Percentiles rank a stretch among this genome's conserved stretches.
Conservation (phyloP, 73 alveolate species). For the Tetrahymena borealis region DNA sequence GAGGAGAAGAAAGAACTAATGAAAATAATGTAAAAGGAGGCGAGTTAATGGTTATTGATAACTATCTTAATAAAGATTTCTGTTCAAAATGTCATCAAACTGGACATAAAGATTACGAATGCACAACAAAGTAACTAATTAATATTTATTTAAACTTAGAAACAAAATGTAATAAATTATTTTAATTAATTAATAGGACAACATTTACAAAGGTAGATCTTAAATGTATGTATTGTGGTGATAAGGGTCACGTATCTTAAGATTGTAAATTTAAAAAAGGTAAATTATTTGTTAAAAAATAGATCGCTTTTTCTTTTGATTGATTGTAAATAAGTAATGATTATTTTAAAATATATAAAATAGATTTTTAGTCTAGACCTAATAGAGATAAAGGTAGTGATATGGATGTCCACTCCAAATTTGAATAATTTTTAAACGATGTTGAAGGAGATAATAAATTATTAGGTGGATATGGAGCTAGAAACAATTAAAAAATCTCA, state of each 20-base stretch:
- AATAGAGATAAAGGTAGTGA: neutral
- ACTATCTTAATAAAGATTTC: slow-evolving; percentile 20
- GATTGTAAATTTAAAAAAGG: neutral
- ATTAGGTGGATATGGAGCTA: neutral
- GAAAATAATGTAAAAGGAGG: slow-evolving; percentile 44
- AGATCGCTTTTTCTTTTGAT: too few species aligned
- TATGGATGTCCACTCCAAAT: neutral
- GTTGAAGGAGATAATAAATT: neutral
- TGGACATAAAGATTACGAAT: slow-evolving; percentile 36
- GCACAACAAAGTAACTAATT: slow-evolving; percentile 25
- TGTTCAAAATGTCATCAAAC: slow-evolving; percentile 37
- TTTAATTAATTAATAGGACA: neutral
- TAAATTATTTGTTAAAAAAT: neutral
- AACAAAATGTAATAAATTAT: too few species aligned
- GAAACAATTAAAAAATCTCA: neutral
- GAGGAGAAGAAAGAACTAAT: slow-evolving; percentile 71
- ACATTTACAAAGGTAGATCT: neutral
- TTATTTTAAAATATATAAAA: too few species aligned
- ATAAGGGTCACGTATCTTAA: neutral
- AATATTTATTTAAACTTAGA: too few species aligned
- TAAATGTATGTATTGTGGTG: neutral
- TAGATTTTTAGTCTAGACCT: neutral
- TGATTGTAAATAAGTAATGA: too few species aligned
- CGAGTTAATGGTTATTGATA: slow-evolving; percentile 6
- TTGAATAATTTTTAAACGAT: neutral